Conservation (phyloP, 768 basidiomycete genomes). For the Termitomyces sp. region DNA sequence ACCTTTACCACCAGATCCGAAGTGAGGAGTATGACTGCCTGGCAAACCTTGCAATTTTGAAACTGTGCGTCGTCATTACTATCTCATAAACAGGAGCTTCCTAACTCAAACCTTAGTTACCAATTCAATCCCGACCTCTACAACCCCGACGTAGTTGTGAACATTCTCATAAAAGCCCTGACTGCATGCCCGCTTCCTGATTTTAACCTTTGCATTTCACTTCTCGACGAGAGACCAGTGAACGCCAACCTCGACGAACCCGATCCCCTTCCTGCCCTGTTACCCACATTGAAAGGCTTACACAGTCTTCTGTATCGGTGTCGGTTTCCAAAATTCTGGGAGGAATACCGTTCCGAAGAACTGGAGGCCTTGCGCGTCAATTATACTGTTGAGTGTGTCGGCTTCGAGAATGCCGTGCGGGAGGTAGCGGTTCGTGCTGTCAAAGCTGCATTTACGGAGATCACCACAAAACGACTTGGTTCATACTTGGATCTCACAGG, state of each 20-base stretch:
- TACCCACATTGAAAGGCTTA: conserved; percentile 67
- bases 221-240: conserved; percentile 74
- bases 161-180: conserved; percentile 91
- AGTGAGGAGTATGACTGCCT: conserved; percentile 92
- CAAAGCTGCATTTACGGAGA: conserved; percentile 74
- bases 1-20: conserved; percentile 91
- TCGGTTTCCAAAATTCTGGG: conserved; percentile 88
- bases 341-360: conserved; percentile 64
- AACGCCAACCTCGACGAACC: conserved; percentile 68
- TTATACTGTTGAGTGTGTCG: conserved; percentile 80
- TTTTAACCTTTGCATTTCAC: conserved; percentile 90
- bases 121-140: conserved; percentile 94
- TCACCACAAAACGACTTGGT: conserved; percentile 62
- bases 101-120: conserved; percentile 53
- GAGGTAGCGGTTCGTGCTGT: conserved; percentile 77
- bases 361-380: conserved; percentile 77
- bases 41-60: conserved; percentile 92
- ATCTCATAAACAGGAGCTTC: neutral
- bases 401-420: conserved; percentile 82
- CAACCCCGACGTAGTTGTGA: conserved; percentile 90
- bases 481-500: conserved; percentile 71
- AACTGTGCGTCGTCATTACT: conserved; percentile 59
- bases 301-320: conserved; percentile 76
- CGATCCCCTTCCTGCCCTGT: conserved; percentile 72
- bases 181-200: conserved; percentile 86